These are phyloP conservation scores for Fonsecaea erecta DNA, from an alignment of 2,329 filamentous ascomycete species.

Conservation along the genomic window DNA sequence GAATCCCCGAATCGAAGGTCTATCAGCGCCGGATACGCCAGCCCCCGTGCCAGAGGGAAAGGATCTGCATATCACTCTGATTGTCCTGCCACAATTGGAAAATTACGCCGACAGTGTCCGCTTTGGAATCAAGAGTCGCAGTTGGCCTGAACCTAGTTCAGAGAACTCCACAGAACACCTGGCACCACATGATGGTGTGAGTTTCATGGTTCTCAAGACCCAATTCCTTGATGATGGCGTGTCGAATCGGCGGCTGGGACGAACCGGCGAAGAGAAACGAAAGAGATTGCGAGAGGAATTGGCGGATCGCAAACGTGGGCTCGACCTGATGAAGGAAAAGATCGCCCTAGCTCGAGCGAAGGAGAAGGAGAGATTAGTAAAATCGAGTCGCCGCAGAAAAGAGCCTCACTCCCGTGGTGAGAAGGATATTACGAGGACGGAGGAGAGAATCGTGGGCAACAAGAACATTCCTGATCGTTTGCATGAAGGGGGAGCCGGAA, in stretches of 20 bases:
- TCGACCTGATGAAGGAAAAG: constrained; percentile 32
- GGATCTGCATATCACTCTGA: constrained; percentile 83
- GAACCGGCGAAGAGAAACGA: constrained; percentile 53
- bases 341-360: constrained; percentile 9
- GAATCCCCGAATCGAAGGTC: constrained; percentile 54
- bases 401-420: background rate
- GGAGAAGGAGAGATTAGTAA: constrained; percentile 13
- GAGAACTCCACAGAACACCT: constrained; percentile 46
- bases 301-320: constrained; percentile 33
- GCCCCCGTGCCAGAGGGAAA: constrained; percentile 64
- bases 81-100: constrained; percentile 79
- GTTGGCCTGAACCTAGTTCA: constrained; percentile 58
- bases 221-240: constrained; percentile 80
- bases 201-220: constrained; percentile 80
- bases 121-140: constrained; percentile 80
- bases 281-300: constrained; percentile 53
- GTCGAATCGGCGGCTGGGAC: constrained; percentile 50
- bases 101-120: constrained; percentile 76
- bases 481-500: background rate
- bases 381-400: constrained; percentile 5
- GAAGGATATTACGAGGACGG: background rate
- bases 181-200: constrained; percentile 80
- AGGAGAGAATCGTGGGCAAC: background rate
- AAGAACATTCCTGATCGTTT: background rate
- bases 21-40: constrained; percentile 47